Conservation (phyloP, 306 rosid species). For the Quercus gilva region DNA sequence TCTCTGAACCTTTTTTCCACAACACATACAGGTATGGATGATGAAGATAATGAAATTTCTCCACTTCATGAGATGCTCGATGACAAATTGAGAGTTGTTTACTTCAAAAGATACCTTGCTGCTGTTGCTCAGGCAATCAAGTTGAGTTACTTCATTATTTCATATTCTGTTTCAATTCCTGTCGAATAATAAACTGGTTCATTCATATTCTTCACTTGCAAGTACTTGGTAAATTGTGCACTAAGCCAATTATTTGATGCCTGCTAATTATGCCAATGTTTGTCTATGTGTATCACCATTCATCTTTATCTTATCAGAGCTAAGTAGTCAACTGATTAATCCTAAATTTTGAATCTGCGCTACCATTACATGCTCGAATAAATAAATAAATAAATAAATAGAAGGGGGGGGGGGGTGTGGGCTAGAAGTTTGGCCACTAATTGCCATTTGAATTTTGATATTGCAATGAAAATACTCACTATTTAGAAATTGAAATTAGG, state of each 20-base stretch:
- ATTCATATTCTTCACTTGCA: not conserved
- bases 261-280: not conserved
- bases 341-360: not conserved
- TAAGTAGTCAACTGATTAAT: not conserved
- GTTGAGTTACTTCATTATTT: conserved; percentile 45
- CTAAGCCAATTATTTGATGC: not conserved
- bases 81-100: conserved; percentile 76
- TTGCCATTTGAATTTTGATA: not conserved
- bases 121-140: conserved; percentile 74
- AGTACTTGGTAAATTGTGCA: not conserved
- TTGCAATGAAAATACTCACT: not conserved
- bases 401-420: too few species aligned
- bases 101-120: conserved; percentile 63
- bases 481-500: not conserved
- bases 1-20: not conserved
- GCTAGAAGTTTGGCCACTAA: not conserved
- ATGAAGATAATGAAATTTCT: conserved; percentile 55
- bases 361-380: too few species aligned
- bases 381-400: too few species aligned
- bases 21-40: conserved; percentile 81
- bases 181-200: not conserved
- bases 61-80: conserved; percentile 73
- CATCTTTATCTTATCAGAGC: not conserved
- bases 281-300: not conserved
- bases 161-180: not conserved